These are phyloP conservation scores for Tulasnella sp. DNA, from an alignment of 768 basidiomycete genomes.

Conservation along the genomic window DNA sequence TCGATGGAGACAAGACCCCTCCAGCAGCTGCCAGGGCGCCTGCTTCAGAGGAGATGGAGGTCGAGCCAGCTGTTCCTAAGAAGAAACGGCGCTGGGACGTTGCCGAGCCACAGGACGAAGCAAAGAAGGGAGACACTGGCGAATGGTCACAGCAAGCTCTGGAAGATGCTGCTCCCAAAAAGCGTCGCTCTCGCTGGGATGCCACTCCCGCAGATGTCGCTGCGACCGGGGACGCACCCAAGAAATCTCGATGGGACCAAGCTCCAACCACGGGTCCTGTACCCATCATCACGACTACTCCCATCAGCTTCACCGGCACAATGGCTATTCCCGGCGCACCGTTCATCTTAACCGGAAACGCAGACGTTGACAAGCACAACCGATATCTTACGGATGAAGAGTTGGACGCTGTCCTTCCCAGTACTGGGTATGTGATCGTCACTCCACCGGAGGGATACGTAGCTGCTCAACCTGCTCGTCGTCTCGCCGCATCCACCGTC, in stretches of 20 bases:
- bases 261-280: constrained; percentile 43
- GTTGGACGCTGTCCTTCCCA: constrained; percentile 79
- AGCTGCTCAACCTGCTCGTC: constrained; percentile 46
- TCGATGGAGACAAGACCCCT: constrained; percentile 87
- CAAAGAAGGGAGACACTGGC: constrained; percentile 44
- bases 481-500: constrained; percentile 41
- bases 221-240: constrained; percentile 53
- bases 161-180: constrained; percentile 69
- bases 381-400: constrained; percentile 95
- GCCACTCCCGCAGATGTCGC: constrained; percentile 65
- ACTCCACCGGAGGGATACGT: constrained; percentile 91
- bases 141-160: constrained; percentile 69
- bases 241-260: constrained; percentile 95
- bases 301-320: constrained; percentile 15
- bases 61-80: constrained; percentile 39
- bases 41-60: constrained; percentile 32
- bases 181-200: constrained; percentile 94
- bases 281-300: constrained; percentile 27
- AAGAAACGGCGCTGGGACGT: constrained; percentile 80
- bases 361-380: constrained; percentile 88
- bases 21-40: constrained; percentile 65
- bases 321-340: constrained; percentile 18
- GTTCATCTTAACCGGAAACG: constrained; percentile 21
- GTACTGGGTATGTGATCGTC: constrained; percentile 80
- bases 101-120: constrained; percentile 47